Conservation (phyloP, 495 filamentous ascomycete genomes). For the Trichocladium antarcticum region DNA sequence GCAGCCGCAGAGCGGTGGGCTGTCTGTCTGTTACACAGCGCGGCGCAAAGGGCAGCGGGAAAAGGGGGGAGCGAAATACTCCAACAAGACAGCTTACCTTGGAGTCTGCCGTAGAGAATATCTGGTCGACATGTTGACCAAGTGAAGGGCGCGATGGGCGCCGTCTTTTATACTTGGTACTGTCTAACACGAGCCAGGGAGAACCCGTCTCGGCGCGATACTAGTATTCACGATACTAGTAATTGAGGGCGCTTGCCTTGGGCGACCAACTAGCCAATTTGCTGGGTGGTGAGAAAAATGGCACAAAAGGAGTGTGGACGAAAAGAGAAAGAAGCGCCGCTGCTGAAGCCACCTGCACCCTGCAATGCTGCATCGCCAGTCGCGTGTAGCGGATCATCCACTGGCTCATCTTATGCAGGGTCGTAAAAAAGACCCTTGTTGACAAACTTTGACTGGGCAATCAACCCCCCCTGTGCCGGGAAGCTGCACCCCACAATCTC, state of each 20-base stretch:
- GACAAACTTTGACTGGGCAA: conserved; percentile 7
- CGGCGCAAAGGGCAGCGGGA: neutral
- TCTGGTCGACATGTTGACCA: conserved; percentile 21
- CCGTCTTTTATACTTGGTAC: conserved; percentile 10
- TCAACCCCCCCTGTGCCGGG: neutral
- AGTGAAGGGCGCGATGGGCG: conserved; percentile 9
- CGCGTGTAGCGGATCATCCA: neutral
- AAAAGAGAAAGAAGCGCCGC: neutral
- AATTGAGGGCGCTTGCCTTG: neutral
- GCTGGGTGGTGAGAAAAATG: neutral
- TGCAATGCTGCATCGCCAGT: neutral
- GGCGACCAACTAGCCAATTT: neutral
- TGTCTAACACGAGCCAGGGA: neutral
- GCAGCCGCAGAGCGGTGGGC: neutral
- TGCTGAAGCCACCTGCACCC: neutral
- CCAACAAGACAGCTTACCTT: conserved; percentile 27
- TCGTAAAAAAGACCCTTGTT: conserved; percentile 1
- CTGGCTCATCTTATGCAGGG: neutral
- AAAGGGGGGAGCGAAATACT: neutral
- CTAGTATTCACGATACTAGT: conserved; percentile 13
- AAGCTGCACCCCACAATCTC: neutral
- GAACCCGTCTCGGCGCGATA: neutral
- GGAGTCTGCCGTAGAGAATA: conserved; percentile 44
- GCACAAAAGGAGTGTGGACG: conserved; percentile 1
- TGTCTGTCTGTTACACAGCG: neutral